Base-by-base conservation (phyloP, 2,329 filamentous ascomycete genomes). In the Eurotiales sp. region DNA sequence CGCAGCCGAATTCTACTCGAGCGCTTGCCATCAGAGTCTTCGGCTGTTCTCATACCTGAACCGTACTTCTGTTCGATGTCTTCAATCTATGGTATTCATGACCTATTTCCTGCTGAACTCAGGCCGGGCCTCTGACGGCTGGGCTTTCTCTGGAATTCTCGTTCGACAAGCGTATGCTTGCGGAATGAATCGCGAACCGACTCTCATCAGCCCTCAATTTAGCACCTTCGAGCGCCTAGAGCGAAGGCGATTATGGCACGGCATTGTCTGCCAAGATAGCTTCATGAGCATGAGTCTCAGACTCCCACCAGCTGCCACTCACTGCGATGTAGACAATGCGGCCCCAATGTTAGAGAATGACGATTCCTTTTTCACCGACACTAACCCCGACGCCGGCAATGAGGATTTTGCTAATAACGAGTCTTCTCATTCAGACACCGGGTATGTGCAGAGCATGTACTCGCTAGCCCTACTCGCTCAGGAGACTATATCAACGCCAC, bases 221-320 rank as follows among this genome's bases (percentile, higher is more conserved):
- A 54, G 32, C 23, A 36, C 27, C 11, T 54, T 54, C 8, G 27
- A 54, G 17, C 49, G 45, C 17, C 3, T 48, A 3, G 52, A 54
- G 22, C 29, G 52, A 21, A 45, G 43, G 22, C 44, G 52, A 12
- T 43, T 54, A 2, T 54, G 52, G 52, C 52, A 54, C 14, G 47
- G 42, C 1, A 46, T 54, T 8, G 48, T 54, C 7, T 54, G 52
- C 15, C 52, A 54, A 39, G 52, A 54, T 19, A 54, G 52, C 34
- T 54, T 54, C 27, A 54, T 54, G 52, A 54, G 52, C 14, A 54
- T 54, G 52, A 47, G 47, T 29, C 48, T 54, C 2, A 34, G 43
- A 23, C 48, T 54, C n/a, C 48, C 52, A 12, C 48, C 52, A 1
- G 42, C 48, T 8, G 29, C 52, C 2, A 54, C 39, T 22, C 39